Evolutionary conservation across 2,329 filamentous ascomycete species (phyloP).

Genomic region (Lachnellula occidentalis): DNA sequence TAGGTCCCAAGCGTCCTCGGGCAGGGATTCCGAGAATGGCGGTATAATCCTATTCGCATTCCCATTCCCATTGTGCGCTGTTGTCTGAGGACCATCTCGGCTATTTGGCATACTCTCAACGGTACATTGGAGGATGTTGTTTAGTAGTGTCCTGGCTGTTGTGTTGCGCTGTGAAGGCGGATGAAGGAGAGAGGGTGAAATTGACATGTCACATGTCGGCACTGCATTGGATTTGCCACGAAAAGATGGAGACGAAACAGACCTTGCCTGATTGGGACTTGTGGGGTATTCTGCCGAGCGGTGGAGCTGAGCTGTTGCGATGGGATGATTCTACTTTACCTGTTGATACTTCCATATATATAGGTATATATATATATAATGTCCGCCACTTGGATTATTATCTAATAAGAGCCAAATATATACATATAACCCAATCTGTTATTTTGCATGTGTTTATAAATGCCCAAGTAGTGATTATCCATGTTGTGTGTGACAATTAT

Average conservation of each 20-base stretch:
- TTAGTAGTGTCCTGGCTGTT: neutral
- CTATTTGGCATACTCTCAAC: constrained; percentile 3
- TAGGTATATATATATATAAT: too few relatives aligned
- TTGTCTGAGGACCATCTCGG: constrained; percentile 2
- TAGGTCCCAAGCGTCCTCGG: constrained; percentile 1
- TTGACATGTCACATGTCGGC: neutral
- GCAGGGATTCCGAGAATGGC: too few relatives aligned
- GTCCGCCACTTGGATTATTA: neutral
- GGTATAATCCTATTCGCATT: too few relatives aligned
- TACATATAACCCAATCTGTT: too few relatives aligned
- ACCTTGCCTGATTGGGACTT: neutral
- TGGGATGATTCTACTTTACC: too few relatives aligned
- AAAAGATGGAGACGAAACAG: neutral
- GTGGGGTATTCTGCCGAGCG: neutral
- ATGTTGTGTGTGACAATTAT: neutral
- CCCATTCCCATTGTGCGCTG: neutral
- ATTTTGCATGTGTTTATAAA: neutral
- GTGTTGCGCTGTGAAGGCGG: neutral
- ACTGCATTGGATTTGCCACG: neutral
- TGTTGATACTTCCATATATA: too few relatives aligned
- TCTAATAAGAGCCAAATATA: too few relatives aligned
- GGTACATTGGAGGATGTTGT: neutral
- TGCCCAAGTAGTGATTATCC: too few relatives aligned
- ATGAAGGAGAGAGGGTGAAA: neutral
- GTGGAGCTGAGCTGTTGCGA: too few relatives aligned